A percentile compares a stretch with the other conserved stretches of the same genome.
Conservation (phyloP, 1,284 basidiomycete genomes). For the Waitea zeae region DNA sequence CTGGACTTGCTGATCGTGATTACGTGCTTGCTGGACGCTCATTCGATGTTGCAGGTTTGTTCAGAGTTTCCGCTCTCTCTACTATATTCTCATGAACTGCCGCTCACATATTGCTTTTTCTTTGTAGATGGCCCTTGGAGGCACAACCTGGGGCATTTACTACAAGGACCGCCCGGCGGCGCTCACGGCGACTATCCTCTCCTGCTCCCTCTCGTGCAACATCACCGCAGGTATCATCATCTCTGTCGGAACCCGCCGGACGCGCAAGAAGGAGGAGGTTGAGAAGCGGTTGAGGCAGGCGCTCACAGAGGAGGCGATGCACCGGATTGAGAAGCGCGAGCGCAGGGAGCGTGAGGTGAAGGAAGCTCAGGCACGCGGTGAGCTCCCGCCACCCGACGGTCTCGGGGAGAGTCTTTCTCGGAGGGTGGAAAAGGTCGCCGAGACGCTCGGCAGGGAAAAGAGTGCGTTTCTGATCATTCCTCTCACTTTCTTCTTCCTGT, state of each 20-base stretch:
- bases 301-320: constrained; percentile 5
- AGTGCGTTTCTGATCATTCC: too few relatives aligned
- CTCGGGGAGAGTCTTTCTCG: too few relatives aligned
- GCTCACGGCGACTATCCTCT: constrained; percentile 5
- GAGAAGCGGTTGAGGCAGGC: constrained; percentile 5
- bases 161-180: constrained; percentile 1
- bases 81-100: not conserved
- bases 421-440: too few relatives aligned
- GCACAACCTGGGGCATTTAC: constrained; percentile 6
- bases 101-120: not conserved
- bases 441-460: too few relatives aligned
- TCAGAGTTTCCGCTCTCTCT: too few relatives aligned
- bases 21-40: constrained; percentile 5
- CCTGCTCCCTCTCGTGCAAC: constrained; percentile 4
- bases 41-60: constrained; percentile 6
- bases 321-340: constrained; percentile 3
- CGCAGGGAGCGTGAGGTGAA: not conserved
- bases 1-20: constrained; percentile 5
- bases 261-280: constrained; percentile 5
- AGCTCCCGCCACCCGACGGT: too few relatives aligned
- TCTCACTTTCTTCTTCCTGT: too few relatives aligned
- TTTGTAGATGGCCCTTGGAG: constrained; percentile 5
- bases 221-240: constrained; percentile 6
- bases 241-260: constrained; percentile 2
- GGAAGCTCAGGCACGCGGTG: too few relatives aligned